phyloP scores from a whole-genome alignment of 371 early-diverging fungal species.

The Mycotypha africana region DNA sequence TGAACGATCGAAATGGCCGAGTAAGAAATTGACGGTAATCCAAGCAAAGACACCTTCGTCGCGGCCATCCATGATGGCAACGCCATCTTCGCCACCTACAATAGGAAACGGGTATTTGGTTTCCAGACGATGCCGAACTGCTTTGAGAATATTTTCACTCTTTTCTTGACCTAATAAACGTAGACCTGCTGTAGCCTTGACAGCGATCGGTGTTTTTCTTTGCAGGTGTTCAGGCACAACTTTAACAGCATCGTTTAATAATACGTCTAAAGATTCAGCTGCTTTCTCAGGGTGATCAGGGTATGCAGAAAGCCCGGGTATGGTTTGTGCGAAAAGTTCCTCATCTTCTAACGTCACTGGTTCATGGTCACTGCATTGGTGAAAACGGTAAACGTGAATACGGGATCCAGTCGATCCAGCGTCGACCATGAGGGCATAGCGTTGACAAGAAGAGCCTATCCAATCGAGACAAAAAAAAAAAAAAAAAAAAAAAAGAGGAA shows the following conservation, averaged over 20 bases:
- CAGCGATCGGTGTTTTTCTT: conserved; percentile 80
- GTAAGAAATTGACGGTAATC: conserved; percentile 95
- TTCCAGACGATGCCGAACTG: conserved; percentile 60
- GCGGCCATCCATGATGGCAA: conserved; percentile 90
- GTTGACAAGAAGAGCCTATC: conserved; percentile 23
- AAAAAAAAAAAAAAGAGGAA: too few species aligned
- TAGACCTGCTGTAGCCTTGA: conserved; percentile 96
- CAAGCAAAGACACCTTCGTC: conserved; percentile 98
- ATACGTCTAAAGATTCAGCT: conserved; percentile 72
- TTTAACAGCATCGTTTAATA: conserved; percentile 68
- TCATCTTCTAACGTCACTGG: conserved; percentile 45
- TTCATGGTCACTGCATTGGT: conserved; percentile 61
- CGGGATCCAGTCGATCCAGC: conserved; percentile 97
- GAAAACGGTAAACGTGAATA: conserved; percentile 90
- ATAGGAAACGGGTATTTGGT: conserved; percentile 82
- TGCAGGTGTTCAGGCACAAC: conserved; percentile 65
- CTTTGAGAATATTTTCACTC: conserved; percentile 69
- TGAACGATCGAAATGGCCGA: conserved; percentile 45
- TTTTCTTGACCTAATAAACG: conserved; percentile 70
- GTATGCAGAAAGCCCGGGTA: conserved; percentile 86
- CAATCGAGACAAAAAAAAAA: too few species aligned
- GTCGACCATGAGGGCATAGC: conserved; percentile 82
- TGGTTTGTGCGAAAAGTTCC: conserved; percentile 80
- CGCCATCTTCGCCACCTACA: conserved; percentile 59
- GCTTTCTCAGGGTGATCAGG: conserved; percentile 67